Base-by-base conservation (phyloP, 352 stramenopile species). In the Pythium plurisporium region DNA sequence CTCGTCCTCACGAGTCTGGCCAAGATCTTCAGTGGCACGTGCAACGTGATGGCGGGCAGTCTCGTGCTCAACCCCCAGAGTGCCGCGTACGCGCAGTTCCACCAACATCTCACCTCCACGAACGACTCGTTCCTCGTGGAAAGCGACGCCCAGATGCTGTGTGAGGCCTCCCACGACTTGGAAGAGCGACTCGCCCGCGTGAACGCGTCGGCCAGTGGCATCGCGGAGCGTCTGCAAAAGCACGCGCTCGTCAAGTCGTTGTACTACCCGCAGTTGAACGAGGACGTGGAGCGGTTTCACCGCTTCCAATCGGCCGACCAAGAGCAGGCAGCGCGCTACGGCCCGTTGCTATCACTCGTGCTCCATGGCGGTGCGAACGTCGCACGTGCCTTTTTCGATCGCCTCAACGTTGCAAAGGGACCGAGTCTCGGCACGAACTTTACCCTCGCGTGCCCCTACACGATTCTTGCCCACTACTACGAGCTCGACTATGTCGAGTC, bases 351-450 rank as follows among this genome's bases (percentile, higher is more conserved):
- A 15, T 96, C 85, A 1, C 76, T 98, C 29, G 52, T 96, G 34
- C 68, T 98, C 34, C 63, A 86, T 46, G 84, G 84, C 23, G 79
- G 78, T 20, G 55, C 86, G n/a, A 53, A 74, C n/a, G 62, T 79
- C 5, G 76, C 84, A 10, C 73, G 80, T 60, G 75, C 73, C 7
- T 98, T 98, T 53, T 98, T 96, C 66, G 86, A 98, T 62, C 49
- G 73, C 2, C 54, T 98, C 27, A 73, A 76, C 34, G 67, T 94
- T 31, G 87, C 86, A 25, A 97, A 96, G 49, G 84, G 87, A 0
- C 86, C 87, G 27, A 94, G 85, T 31, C 81, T 98, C 20, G 94
- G 94, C 33, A 98, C 92, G 1, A 98, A 98, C 70, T 98, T 98
- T 61, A 97, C 92, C 19, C 71, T 98, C 15, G 73, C 75, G 17